Evolutionary conservation across 2,329 filamentous ascomycete genomes (phyloP).

Genomic region (Xylaria sp.): DNA sequence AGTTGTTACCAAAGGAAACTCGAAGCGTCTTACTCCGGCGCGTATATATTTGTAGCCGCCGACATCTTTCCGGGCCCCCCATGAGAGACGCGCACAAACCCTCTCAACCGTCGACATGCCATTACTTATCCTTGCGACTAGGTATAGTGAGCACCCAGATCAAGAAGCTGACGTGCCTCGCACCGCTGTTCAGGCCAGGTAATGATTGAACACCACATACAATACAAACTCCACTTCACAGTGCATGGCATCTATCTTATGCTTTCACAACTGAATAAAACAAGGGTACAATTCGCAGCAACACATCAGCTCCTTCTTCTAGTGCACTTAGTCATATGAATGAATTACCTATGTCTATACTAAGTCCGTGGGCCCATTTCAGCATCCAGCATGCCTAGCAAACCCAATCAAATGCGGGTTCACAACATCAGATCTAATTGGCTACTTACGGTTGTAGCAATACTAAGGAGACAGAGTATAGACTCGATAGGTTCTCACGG

Average conservation of each 20-base stretch:
- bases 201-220: neutral
- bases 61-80: neutral
- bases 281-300: too few relatives aligned
- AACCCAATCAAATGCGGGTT: neutral
- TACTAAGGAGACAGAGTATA: neutral
- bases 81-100: neutral
- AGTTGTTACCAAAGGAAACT: neutral
- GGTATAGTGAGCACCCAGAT: neutral
- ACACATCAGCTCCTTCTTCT: too few relatives aligned
- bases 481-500: neutral
- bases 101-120: neutral
- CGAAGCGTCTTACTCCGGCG: neutral
- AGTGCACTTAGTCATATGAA: too few relatives aligned
- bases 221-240: neutral
- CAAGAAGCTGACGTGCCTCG: neutral
- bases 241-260: neutral
- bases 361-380: too few relatives aligned
- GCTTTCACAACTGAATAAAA: neutral
- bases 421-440: neutral
- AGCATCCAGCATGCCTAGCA: too few relatives aligned
- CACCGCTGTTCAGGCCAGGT: neutral
- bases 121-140: too few relatives aligned
- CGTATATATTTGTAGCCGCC: neutral
- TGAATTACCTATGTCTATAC: too few relatives aligned
- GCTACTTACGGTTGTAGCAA: neutral